These are phyloP conservation scores for Naegleria gruberi DNA, from an alignment of 208 protist species.

Conservation along the genomic window DNA sequence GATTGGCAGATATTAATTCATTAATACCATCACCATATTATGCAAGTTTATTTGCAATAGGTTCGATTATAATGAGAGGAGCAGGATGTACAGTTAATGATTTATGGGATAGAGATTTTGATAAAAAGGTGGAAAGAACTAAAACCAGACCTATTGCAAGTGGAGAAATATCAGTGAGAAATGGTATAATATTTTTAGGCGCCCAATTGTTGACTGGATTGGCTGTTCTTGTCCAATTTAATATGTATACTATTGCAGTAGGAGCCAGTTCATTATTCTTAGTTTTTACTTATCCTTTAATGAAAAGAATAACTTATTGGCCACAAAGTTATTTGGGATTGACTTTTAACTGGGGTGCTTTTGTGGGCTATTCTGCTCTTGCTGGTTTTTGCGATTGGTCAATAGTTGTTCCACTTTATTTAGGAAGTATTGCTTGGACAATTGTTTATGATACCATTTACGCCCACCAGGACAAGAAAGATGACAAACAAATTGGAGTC, in stretches of 20 bases:
- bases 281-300: slow-evolving; percentile 59
- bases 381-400: slow-evolving; percentile 31
- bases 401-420: slow-evolving; percentile 49
- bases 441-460: slow-evolving; percentile 77
- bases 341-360: slow-evolving; percentile 71
- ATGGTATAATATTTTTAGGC: slow-evolving; percentile 43
- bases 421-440: slow-evolving; percentile 55
- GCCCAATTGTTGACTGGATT: slow-evolving; percentile 47
- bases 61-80: slow-evolving; percentile 62
- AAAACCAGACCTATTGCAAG: slow-evolving; percentile 52
- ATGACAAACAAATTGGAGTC: slow-evolving; percentile 57
- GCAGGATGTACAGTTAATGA: slow-evolving; percentile 76
- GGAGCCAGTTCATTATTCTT: slow-evolving; percentile 47
- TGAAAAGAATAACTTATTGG: slow-evolving; percentile 65
- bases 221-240: slow-evolving; percentile 41
- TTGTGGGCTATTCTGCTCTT: slow-evolving; percentile 53
- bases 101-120: slow-evolving; percentile 62
- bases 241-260: slow-evolving; percentile 39
- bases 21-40: background rate
- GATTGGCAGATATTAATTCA: background rate
- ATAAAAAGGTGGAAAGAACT: slow-evolving; percentile 59
- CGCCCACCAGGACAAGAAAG: slow-evolving; percentile 62
- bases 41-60: slow-evolving; percentile 27
- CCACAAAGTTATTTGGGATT: slow-evolving; percentile 63
- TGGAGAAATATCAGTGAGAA: slow-evolving; percentile 29